Base-by-base conservation (phyloP, 306 rosid genomes). In the Sindora glabra region DNA sequence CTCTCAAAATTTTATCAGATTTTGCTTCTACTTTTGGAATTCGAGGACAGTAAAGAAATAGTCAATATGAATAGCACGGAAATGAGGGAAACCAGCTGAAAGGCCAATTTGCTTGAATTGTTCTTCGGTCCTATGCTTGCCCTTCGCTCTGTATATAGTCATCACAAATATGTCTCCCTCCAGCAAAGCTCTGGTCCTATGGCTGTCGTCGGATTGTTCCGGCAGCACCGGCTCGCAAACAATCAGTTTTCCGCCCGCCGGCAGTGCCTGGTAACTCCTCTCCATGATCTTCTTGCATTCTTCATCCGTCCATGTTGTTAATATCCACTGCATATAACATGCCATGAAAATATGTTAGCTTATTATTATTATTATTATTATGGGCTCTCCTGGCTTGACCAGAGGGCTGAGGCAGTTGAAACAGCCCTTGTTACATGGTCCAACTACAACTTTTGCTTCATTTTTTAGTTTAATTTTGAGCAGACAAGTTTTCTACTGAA, bases 211-310 rank as follows among this genome's bases (percentile, higher is more conserved):
- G 0, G 98, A 62, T 42, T 83, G 19, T 45, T 81, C 78, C 1
- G 94, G 98, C 55, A 92, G 17, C 58, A 84, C 86, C 3, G 98
- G 98, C 80, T 88, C 96, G 18, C 96, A 92, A 2, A 86, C 85
- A 1, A 92, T 88, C 78, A 92, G 10, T 60, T 83, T 92, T 2
- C 96, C 96, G 51, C 96, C 94, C 10, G 25, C 74, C 0, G 95
- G 96, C 3, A 92, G 79, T 23, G 98, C 81, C 48, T 81, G 78
- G 86, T 65, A 71, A 64, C 98, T 77, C 36, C 78, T 92, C 62
- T 74, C 85, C 90, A 92, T 58, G 26, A 92, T 81, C 39, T 34
- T 10, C 75, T 79, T 83, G 83, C 81, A 68, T 74, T 92, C 96
- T 1, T 72, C 77, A 14, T 92, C 98, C 2, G 96, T 92, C 98